These are phyloP conservation scores for Osmanthus fragrans DNA, from an alignment of 257 asterid genomes.

Conservation along the genomic window DNA sequence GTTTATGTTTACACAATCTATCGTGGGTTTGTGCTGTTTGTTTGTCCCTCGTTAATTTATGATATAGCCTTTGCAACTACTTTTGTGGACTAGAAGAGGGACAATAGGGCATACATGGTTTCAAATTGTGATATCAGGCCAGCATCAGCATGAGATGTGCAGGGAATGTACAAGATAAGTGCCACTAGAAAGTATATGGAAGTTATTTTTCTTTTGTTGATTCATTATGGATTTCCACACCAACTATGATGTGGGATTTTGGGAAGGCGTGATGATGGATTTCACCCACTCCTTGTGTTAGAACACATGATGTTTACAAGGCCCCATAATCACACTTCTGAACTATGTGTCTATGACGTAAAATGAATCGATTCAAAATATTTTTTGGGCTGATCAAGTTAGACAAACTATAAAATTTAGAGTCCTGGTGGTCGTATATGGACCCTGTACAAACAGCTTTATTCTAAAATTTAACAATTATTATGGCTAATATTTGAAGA, in stretches of 20 bases:
- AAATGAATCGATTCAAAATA: background rate
- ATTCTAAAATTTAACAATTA: too few species aligned
- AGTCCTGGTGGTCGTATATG: too few species aligned
- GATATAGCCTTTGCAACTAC: slow-evolving; percentile 21
- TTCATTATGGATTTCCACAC: background rate
- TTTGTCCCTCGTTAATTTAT: slow-evolving; percentile 30
- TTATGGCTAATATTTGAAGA: too few species aligned
- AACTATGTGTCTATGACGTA: background rate
- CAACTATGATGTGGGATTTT: background rate
- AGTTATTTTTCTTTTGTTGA: background rate
- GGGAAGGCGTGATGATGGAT: background rate
- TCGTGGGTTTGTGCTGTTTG: slow-evolving; percentile 5
- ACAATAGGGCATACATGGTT: slow-evolving; percentile 26
- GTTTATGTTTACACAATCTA: background rate
- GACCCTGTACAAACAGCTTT: too few species aligned
- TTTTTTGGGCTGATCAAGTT: too few species aligned
- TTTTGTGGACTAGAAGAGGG: slow-evolving; percentile 18
- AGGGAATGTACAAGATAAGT: slow-evolving; percentile 16
- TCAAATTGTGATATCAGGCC: slow-evolving; percentile 31
- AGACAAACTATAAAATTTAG: too few species aligned
- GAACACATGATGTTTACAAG: background rate
- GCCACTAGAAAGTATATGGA: slow-evolving; percentile 23
- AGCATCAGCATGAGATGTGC: slow-evolving; percentile 37
- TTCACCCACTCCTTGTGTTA: background rate
- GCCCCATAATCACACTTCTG: background rate